Percentiles rank a stretch among this genome's conserved stretches.
Evolutionary conservation across 2,329 filamentous ascomycete genomes (phyloP).

Genomic region (Trichoderma guizhouense): DNA sequence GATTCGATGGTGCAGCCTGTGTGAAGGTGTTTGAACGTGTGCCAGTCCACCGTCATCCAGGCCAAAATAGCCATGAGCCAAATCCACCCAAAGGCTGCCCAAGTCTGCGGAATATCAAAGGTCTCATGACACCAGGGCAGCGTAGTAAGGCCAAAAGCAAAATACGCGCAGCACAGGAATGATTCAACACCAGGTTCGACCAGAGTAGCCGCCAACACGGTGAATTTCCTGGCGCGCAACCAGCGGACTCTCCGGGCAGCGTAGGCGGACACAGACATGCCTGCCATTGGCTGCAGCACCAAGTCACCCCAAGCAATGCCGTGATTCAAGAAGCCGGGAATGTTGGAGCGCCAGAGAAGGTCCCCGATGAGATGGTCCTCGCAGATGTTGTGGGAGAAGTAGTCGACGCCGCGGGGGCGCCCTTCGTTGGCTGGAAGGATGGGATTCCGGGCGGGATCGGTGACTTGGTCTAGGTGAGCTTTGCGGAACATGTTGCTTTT

Average conservation of each 20-base stretch:
- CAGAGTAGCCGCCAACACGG: slow-evolving; percentile 80
- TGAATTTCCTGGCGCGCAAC: slow-evolving; percentile 92
- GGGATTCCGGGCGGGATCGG: slow-evolving; percentile 47
- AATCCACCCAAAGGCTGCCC: slow-evolving; percentile 59
- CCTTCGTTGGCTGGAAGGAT: slow-evolving; percentile 38
- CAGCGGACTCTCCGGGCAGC: slow-evolving; percentile 79
- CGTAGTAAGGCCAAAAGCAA: slow-evolving; percentile 74
- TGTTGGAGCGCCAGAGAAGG: slow-evolving; percentile 71
- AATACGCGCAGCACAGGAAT: slow-evolving; percentile 76
- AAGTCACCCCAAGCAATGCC: slow-evolving; percentile 80
- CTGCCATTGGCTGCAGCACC: slow-evolving; percentile 82
- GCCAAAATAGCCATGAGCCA: slow-evolving; percentile 63
- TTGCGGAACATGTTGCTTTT: slow-evolving; percentile 99
- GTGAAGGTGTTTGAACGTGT: slow-evolving; percentile 71
- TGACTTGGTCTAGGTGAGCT: slow-evolving; percentile 77
- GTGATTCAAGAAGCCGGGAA: slow-evolving; percentile 71
- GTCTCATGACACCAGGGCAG: slow-evolving; percentile 58
- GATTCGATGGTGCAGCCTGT: slow-evolving; percentile 66
- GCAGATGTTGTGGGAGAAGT: slow-evolving; percentile 94
- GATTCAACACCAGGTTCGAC: slow-evolving; percentile 92
- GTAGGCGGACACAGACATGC: slow-evolving; percentile 75
- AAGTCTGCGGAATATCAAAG: slow-evolving; percentile 59
- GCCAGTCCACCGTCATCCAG: slow-evolving; percentile 77
- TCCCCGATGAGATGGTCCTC: slow-evolving; percentile 97
- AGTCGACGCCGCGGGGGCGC: slow-evolving; percentile 71